Base-by-base conservation (phyloP, 345 rosid genomes). In the Bruguiera gymnorhiza region DNA sequence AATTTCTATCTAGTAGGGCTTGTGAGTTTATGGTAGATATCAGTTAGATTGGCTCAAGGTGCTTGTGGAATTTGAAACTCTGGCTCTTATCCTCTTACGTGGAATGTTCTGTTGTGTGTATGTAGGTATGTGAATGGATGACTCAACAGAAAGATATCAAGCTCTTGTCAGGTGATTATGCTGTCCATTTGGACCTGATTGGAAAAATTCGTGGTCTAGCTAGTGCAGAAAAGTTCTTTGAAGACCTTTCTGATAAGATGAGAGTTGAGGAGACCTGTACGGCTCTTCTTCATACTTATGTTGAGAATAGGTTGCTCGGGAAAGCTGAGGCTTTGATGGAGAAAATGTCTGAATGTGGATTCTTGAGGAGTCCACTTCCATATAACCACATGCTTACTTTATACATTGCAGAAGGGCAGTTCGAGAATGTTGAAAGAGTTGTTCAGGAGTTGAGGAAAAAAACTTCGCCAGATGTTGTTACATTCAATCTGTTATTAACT, bases 81-180 rank as follows among this genome's bases (percentile, higher is more conserved):
- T 3, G 5, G 18, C 15, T 32, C 5, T 54, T 63, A 19, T 31
- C 59, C 0, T 9, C 27, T 27, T 20, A 16, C 10, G 20, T 34
- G 15, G 27, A 18, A 15, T 9, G 48, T 9, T 46, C 64, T 8
- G 13, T 32, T 21, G 3, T 36, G 26, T 65, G 24, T 55, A 31
- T 74, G 72, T 68, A 95, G 98, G 81, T 92, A 73, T 90, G 97
- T 75, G 99, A 92, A 76, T 92, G 99, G 99, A 90, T 92, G 96
- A 86, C 79, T 53, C 75, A 80, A 62, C 92, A 87, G 73, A 77
- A 77, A 68, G 97, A 87, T 69, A 83, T 92, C 61, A 86, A 85
- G 81, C 82, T 95, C 27, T 73, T 87, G 75, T 78, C 92, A 13
- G 98, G 99, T 75, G 97, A 95, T 67, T 90, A 86, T 72, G 97